A percentile compares a stretch with the other conserved stretches of the same genome.
phyloP scores from a whole-genome alignment of 768 basidiomycete species.

The Calocera viscosa region DNA sequence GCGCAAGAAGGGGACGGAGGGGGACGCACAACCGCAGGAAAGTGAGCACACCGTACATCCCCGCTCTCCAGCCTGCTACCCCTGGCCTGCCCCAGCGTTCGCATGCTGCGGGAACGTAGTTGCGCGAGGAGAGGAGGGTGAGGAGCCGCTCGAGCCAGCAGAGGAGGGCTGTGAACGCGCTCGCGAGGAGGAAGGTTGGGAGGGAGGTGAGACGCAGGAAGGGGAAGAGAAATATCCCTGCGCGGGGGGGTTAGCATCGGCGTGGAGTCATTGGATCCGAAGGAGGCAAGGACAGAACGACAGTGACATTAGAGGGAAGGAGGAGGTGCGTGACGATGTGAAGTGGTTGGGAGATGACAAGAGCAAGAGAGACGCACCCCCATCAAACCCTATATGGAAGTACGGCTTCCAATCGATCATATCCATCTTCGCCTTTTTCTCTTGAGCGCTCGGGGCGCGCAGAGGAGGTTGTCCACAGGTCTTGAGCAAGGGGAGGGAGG shows the following conservation, averaged over 20 bases:
- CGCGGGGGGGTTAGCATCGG: background rate
- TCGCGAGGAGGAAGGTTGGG: background rate
- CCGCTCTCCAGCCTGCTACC: background rate
- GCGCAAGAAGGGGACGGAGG: background rate
- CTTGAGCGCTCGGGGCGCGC: background rate
- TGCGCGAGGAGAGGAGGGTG: background rate
- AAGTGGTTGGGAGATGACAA: background rate
- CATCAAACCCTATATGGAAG: background rate
- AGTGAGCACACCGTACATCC: background rate
- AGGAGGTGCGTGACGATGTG: too few relatives aligned
- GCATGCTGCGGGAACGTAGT: background rate
- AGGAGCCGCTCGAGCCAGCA: constrained; percentile 1
- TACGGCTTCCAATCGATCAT: background rate
- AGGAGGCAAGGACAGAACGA: background rate
- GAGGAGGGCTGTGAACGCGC: background rate
- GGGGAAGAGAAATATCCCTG: constrained; percentile 5
- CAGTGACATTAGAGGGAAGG: background rate
- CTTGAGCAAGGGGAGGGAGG: background rate
- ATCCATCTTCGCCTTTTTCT: too few relatives aligned
- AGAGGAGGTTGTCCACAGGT: background rate
- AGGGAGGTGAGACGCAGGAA: background rate
- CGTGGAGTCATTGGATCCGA: background rate
- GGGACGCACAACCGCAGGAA: background rate
- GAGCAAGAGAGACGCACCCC: background rate
- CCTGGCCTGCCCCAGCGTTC: background rate